Evolutionary conservation across 2,329 filamentous ascomycete genomes (phyloP).

Genomic region (Fusarium ambrosium): DNA sequence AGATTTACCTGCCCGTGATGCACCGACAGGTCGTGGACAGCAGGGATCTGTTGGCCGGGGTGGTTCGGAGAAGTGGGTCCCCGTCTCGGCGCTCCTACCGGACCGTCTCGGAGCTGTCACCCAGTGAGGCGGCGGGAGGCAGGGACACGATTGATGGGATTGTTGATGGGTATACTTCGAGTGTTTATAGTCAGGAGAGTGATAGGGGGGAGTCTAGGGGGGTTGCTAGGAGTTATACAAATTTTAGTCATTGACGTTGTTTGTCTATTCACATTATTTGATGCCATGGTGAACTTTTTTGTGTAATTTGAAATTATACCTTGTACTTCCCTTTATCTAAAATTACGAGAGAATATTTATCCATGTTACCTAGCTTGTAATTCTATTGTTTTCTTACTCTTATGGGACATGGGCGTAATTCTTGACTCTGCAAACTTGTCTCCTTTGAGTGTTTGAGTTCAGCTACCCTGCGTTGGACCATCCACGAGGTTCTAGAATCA

Average conservation of each 20-base stretch:
- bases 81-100: background rate
- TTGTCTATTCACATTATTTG: background rate
- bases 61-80: background rate
- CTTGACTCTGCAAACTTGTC: background rate
- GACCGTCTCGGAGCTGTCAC: background rate
- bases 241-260: background rate
- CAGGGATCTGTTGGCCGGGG: background rate
- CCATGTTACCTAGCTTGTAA: background rate
- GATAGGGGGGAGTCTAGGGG: background rate
- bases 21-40: background rate
- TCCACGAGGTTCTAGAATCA: background rate
- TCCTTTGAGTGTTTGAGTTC: background rate
- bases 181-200: background rate
- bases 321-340: background rate
- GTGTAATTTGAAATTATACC: background rate
- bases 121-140: background rate
- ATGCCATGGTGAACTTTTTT: background rate
- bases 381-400: background rate
- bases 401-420: background rate
- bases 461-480: background rate
- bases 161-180: constrained; percentile 1
- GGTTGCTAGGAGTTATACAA: background rate
- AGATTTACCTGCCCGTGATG: background rate
- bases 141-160: background rate
- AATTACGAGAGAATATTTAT: background rate